These are phyloP conservation scores for Phytopythium montanum DNA, from an alignment of 352 stramenopile genomes.

Conservation along the genomic window DNA sequence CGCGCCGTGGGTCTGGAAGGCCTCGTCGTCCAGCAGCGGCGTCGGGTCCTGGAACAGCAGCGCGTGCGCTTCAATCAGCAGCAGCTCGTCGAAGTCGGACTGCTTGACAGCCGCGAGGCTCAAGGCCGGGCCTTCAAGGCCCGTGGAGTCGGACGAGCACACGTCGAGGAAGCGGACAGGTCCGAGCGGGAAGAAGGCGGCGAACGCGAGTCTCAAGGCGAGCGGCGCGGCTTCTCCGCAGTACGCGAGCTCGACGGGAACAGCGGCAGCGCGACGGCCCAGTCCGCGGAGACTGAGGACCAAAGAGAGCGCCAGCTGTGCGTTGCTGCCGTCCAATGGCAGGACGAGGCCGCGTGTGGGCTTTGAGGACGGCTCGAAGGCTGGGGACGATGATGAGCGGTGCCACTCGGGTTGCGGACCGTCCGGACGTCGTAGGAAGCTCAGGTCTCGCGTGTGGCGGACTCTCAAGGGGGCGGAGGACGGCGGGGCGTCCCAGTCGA, in stretches of 20 bases:
- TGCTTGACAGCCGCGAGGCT: constrained; percentile 18
- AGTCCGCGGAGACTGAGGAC: constrained; percentile 38
- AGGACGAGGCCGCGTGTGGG: constrained; percentile 38
- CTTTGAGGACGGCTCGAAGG: not conserved
- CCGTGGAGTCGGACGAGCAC: constrained; percentile 15
- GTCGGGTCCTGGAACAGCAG: constrained; percentile 40
- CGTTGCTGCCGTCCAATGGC: constrained; percentile 42
- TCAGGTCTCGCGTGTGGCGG: constrained; percentile 8
- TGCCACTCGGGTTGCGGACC: not conserved
- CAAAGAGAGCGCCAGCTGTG: constrained; percentile 38
- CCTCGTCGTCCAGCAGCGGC: constrained; percentile 26
- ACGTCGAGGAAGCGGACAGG: constrained; percentile 1
- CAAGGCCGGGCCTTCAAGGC: constrained; percentile 11
- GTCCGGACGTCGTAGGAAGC: constrained; percentile 16
- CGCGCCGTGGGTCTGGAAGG: constrained; percentile 30
- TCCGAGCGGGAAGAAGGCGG: not conserved
- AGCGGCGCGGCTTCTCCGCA: constrained; percentile 28
- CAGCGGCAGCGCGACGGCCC: constrained; percentile 16
- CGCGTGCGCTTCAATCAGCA: constrained; percentile 45
- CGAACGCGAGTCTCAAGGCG: not conserved
- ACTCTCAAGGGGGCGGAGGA: constrained; percentile 12
- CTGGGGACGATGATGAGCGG: too few relatives aligned
- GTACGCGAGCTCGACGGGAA: constrained; percentile 50
- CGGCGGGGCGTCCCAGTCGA: constrained; percentile 14
- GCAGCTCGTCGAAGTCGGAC: constrained; percentile 47